These are phyloP conservation scores for Fusarium equiseti DNA, from an alignment of 2,329 filamentous ascomycete genomes.

Conservation along the genomic window DNA sequence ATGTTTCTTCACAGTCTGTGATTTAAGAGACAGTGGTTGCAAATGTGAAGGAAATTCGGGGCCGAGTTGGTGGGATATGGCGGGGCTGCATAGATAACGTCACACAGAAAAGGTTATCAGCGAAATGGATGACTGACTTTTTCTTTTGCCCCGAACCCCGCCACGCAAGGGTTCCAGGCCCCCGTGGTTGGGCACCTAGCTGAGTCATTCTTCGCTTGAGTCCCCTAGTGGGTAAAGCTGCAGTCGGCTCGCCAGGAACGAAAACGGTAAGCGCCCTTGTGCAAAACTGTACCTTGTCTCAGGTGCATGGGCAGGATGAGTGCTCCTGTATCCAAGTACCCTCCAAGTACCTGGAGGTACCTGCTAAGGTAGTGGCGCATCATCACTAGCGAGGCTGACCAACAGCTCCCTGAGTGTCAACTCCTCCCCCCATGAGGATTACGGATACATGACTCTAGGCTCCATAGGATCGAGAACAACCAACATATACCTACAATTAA, in stretches of 20 bases:
- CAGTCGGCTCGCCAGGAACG: background rate
- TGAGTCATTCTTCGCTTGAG: conserved; percentile 15
- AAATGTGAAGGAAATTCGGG: conserved; percentile 42
- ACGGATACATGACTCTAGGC: background rate
- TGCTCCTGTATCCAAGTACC: background rate
- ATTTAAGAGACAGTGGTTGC: conserved; percentile 3
- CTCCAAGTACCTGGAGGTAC: background rate
- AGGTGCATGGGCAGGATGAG: background rate
- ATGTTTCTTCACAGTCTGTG: background rate
- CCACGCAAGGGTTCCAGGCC: conserved; percentile 32
- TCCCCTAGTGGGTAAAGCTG: background rate
- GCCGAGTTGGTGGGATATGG: conserved; percentile 45
- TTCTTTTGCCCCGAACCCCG: conserved; percentile 38
- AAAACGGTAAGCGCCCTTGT: conserved; percentile 11
- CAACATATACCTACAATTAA: background rate
- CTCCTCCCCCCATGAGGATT: conserved; percentile 2
- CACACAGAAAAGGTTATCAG: conserved; percentile 45
- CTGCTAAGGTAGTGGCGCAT: conserved; percentile 22
- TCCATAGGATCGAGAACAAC: background rate
- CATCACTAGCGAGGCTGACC: conserved; percentile 39
- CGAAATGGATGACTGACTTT: conserved; percentile 42
- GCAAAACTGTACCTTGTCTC: conserved; percentile 4
- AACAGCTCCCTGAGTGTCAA: conserved; percentile 16
- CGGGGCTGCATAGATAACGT: conserved; percentile 48
- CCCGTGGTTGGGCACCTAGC: conserved; percentile 7